These are phyloP conservation scores for Fusarium beomiforme DNA, from an alignment of 2,329 filamentous ascomycete genomes.

Conservation along the genomic window DNA sequence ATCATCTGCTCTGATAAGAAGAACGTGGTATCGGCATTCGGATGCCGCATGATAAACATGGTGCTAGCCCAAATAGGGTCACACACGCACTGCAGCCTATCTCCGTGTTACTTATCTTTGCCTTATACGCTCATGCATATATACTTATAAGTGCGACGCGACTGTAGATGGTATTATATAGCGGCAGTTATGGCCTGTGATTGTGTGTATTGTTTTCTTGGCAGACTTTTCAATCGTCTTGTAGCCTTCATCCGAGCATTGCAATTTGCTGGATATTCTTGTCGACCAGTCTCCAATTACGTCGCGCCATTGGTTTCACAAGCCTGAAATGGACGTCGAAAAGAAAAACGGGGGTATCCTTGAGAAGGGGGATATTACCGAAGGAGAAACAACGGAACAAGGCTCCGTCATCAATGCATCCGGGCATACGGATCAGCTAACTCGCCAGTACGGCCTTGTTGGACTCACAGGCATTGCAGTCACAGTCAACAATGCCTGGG, in stretches of 20 bases:
- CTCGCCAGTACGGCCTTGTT: slow-evolving; percentile 37
- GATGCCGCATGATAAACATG: slow-evolving; percentile 4
- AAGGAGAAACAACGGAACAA: slow-evolving; percentile 26
- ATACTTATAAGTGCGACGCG: background rate
- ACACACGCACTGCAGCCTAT: background rate
- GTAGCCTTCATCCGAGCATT: no score
- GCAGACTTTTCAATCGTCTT: background rate
- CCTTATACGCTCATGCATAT: background rate
- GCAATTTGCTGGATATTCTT: no score
- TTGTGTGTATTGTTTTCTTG: no score
- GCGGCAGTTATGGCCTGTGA: no score
- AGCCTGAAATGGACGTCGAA: background rate
- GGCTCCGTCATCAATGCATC: slow-evolving; percentile 26
- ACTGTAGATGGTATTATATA: no score
- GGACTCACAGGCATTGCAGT: slow-evolving; percentile 41
- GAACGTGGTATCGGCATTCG: background rate
- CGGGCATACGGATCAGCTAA: slow-evolving; percentile 37
- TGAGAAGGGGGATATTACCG: slow-evolving; percentile 7
- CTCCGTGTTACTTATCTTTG: background rate
- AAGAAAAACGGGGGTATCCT: slow-evolving; percentile 11
- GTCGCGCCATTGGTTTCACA: background rate
- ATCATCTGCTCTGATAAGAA: background rate
- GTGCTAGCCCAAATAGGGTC: slow-evolving; percentile 22
- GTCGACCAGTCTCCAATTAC: no score
- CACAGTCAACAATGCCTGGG: slow-evolving; percentile 43